Evolutionary conservation across 495 filamentous ascomycete species (phyloP), one percentile per base, ranked within the genome.

Genomic region (Lindgomyces ingoldianus): DNA sequence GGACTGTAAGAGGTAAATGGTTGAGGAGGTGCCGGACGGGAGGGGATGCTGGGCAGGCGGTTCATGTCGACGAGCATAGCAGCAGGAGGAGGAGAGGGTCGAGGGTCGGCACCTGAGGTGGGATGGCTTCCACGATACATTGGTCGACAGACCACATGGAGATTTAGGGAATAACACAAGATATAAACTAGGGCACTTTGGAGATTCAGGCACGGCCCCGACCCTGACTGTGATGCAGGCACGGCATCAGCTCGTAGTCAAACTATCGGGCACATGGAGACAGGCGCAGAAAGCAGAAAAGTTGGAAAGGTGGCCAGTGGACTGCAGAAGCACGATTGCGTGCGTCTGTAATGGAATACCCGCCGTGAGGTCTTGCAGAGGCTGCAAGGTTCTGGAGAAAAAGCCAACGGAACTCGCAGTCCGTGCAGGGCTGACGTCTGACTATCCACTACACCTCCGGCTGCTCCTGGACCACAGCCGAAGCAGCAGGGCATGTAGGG

Each of bases 361-460:
- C 65, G 57, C 64, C 44, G 50, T 64, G 60, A 69, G 57, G 64
- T 67, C 64, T 61, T 69, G 65, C 65, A 69, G 65, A 49, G 27
- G 24, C 41, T 19, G 67, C 67, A 65, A 69, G 66, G 66, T 69
- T 68, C 60, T 68, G 60, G 33, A 36, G 49, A 44, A 61, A 57
- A 41, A 48, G 66, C 55, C 52, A 61, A 69, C 67, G 62, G 67
- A 69, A 69, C 48, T 57, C 51, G 51, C 33, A 46, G 67, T 65
- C 67, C 67, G 67, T 69, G 67, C 67, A 69, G 67, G 66, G 61
- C 66, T 69, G 66, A 65, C 67, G 67, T 69, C 67, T 65, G 62
- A 69, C 61, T 26, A 54, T 51, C 44, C 46, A 18, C 51, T 51
- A 62, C 49, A 57, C 46, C 44, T 52, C 55, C 60, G 47, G 39